A percentile compares a stretch with the other conserved stretches of the same genome.
These are phyloP conservation scores for Coniochaeta ligniaria DNA, from an alignment of 2,329 filamentous ascomycete species.

Conservation along the genomic window DNA sequence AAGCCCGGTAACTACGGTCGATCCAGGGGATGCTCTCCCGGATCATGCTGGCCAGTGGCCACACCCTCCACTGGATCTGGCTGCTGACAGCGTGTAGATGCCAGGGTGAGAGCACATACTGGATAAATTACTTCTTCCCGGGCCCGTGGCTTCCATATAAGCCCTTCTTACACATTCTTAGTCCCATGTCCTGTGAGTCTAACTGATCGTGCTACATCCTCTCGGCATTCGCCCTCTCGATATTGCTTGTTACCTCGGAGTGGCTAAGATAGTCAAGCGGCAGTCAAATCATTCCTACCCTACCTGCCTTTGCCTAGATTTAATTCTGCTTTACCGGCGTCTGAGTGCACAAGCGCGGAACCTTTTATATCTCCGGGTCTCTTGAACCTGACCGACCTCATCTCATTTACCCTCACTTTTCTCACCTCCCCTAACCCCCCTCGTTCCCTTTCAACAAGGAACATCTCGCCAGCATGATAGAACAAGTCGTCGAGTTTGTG, in stretches of 20 bases:
- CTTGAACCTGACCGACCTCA: not conserved
- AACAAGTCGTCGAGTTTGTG: slow-evolving; percentile 26
- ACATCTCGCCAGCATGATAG: slow-evolving; percentile 14
- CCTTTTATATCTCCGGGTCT: not conserved
- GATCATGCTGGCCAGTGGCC: not conserved
- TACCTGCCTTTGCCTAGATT: not conserved
- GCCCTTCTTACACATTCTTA: not conserved
- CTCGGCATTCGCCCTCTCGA: not conserved
- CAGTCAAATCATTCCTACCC: not conserved
- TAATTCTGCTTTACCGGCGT: not conserved
- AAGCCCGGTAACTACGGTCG: not conserved
- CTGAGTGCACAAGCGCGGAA: not conserved
- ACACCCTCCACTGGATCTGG: not conserved
- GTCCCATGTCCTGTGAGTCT: not conserved
- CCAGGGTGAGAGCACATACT: not conserved
- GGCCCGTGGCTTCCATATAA: not conserved
- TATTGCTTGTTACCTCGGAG: not conserved
- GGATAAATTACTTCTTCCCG: not conserved
- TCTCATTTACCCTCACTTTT: not conserved
- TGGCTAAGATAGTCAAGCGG: not conserved
- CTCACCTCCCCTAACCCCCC: not conserved
- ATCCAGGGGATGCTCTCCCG: not conserved
- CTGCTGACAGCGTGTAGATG: not conserved
- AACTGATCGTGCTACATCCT: not conserved
- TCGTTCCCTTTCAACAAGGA: slow-evolving; percentile 2